These are phyloP conservation scores for Marvania coccoides DNA, from an alignment of 139 green algal genomes.

Conservation along the genomic window DNA sequence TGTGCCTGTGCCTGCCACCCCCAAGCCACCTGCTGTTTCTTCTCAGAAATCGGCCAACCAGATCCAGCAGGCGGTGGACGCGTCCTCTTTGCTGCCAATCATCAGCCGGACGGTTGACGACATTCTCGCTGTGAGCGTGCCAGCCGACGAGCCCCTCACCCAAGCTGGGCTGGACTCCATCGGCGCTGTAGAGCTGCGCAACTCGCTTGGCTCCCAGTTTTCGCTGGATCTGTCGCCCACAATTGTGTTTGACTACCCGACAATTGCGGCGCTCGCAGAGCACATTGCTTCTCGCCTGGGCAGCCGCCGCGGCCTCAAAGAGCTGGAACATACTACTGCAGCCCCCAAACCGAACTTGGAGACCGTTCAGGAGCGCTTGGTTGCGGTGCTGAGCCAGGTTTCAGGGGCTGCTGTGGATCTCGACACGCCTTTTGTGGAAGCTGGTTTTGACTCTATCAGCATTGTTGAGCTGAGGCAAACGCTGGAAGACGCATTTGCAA, in stretches of 20 bases:
- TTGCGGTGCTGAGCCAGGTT: neutral
- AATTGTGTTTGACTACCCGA: slow-evolving; percentile 51
- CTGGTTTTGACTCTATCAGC: neutral
- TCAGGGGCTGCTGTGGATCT: neutral
- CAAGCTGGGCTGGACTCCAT: slow-evolving; percentile 43
- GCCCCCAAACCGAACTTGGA: neutral
- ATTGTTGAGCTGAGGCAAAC: slow-evolving; percentile 33
- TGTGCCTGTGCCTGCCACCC: too few relatives aligned
- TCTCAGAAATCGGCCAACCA: too few relatives aligned
- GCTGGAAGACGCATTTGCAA: slow-evolving; percentile 1
- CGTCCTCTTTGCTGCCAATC: neutral
- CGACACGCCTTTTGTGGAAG: slow-evolving; percentile 1
- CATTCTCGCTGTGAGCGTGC: neutral
- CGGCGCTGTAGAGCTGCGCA: slow-evolving; percentile 47
- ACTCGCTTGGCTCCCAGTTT: slow-evolving; percentile 21
- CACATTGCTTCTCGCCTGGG: slow-evolving; percentile 4
- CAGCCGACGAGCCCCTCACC: slow-evolving; percentile 30
- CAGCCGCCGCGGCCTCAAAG: neutral
- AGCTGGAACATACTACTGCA: neutral
- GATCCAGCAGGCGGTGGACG: neutral
- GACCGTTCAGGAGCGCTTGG: neutral
- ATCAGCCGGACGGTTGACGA: neutral
- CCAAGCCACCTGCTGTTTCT: too few relatives aligned
- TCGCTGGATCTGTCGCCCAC: slow-evolving; percentile 35
- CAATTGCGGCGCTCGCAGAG: slow-evolving; percentile 24